Conservation (phyloP, 1,284 basidiomycete genomes). For the Naganishia sp. region DNA sequence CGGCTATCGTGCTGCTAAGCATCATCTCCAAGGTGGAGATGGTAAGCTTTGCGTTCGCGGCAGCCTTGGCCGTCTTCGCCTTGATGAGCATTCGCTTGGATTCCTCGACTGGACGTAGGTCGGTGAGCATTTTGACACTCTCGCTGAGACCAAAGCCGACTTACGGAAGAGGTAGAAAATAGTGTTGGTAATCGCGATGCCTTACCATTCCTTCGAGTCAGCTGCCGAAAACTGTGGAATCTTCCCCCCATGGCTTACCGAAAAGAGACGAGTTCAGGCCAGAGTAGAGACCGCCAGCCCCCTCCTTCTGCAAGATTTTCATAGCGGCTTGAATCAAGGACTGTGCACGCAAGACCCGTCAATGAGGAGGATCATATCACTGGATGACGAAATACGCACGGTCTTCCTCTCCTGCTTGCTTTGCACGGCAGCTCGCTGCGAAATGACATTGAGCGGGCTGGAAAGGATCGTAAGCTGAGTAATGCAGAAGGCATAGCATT, state of each 20-base stretch:
- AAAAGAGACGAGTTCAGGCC: conserved; percentile 83
- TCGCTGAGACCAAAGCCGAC: conserved; percentile 18
- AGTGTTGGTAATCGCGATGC: conserved; percentile 93
- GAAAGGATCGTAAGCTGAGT: conserved; percentile 30
- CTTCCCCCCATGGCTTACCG: background rate
- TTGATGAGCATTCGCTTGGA: conserved; percentile 56
- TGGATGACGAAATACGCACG: conserved; percentile 35
- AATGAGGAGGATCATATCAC: background rate
- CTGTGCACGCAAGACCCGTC: conserved; percentile 28
- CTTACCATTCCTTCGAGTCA: conserved; percentile 45
- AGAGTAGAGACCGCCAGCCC: conserved; percentile 79
- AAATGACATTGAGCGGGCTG: conserved; percentile 88
- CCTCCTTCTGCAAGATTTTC: conserved; percentile 78
- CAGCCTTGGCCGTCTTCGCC: conserved; percentile 41
- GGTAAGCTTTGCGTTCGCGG: conserved; percentile 16
- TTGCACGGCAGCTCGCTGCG: conserved; percentile 89
- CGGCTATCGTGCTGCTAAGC: conserved; percentile 82
- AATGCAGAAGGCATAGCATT: background rate
- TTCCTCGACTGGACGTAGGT: conserved; percentile 52
- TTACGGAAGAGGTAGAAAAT: conserved; percentile 48
- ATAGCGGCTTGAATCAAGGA: conserved; percentile 54
- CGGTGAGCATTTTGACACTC: background rate
- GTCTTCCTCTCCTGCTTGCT: conserved; percentile 62
- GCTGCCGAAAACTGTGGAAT: background rate
- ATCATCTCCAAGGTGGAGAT: conserved; percentile 86